Evolutionary conservation across 495 filamentous ascomycete genomes (phyloP), one percentile per base, ranked within the genome.

Genomic region (Staphylotrichum longicolle): DNA sequence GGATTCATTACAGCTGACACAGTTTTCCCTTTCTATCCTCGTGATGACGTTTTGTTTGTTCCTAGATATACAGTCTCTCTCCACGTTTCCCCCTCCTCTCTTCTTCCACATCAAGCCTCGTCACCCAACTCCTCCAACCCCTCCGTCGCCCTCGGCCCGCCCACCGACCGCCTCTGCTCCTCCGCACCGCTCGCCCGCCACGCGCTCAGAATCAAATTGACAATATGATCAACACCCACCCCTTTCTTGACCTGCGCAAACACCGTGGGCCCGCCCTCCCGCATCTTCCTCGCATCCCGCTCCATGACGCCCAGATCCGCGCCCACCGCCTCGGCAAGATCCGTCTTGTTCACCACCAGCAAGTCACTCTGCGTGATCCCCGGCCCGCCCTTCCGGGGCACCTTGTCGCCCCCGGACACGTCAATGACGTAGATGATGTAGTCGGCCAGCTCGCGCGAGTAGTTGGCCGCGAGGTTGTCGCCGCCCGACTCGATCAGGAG

Each of bases 341-440:
- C 94, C 45, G 90, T 93, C 85, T 98, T 98, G 71, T 98, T 98
- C 8, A 98, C 88, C 4, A 98, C 83, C 60, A 98, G 72, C 73
- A 98, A 70, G 72, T 98, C 94, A 51, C 86, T 90, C 74, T 96
- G 92, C 44, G 94, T 98, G 67, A 98, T 98, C 0, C 94, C 95
- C 8, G 94, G 94, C 5, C 94, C 94, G 30, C 95, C 94, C 78
- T 98, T 98, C 7, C 95, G 77, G 0, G 94, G 94, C 50, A 98
- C 87, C 79, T 98, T 98, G 71, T 98, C 94, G 4, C 94, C 94
- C n/a, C 94, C 94, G 52, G 85, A 87, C 8, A 98, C 94, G 74
- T 98, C 94, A 65, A 98, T 98, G 30, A 98, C 94, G 71, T 98
- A 98, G 72, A 98, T 85, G 71, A 98, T 98, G 72, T 88, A 98